phyloP scores from a whole-genome alignment of 73 alveolate genomes.

The Effrenium voratum region DNA sequence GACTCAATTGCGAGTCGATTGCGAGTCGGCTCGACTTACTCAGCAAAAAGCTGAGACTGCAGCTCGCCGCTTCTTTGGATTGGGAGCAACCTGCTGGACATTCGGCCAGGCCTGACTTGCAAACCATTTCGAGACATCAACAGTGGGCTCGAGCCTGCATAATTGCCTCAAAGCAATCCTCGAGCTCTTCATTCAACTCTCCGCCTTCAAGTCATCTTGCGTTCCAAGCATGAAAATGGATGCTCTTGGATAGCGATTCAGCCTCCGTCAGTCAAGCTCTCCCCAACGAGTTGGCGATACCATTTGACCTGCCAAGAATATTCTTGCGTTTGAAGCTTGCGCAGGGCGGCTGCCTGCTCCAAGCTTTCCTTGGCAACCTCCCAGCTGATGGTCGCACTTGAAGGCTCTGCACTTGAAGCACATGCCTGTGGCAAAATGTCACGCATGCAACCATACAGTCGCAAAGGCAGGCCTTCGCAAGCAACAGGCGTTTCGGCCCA shows the following conservation, averaged over 20 bases:
- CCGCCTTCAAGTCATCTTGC: no score
- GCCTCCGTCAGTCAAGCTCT: neutral
- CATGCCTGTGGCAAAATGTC: no score
- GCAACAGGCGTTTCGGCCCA: neutral
- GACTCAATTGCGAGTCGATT: no score
- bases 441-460: neutral
- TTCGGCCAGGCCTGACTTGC: constrained; percentile 49
- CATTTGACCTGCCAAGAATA: neutral
- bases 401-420: neutral
- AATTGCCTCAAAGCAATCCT: constrained; percentile 40
- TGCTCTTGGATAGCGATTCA: neutral
- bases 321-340: neutral
- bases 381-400: constrained; percentile 5
- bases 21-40: no score
- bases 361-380: constrained; percentile 13
- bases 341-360: constrained; percentile 7
- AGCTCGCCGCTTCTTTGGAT: neutral
- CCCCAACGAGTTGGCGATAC: constrained; percentile 56
- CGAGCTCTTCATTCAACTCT: neutral
- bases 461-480: neutral
- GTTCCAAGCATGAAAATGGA: no score
- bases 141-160: neutral
- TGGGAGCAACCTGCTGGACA: constrained; percentile 1
- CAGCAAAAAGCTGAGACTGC: neutral
- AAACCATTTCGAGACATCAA: neutral